Evolutionary conservation across 805 yeast genomes (phyloP).

Genomic region (Yamadazyma paraphyllophila): DNA sequence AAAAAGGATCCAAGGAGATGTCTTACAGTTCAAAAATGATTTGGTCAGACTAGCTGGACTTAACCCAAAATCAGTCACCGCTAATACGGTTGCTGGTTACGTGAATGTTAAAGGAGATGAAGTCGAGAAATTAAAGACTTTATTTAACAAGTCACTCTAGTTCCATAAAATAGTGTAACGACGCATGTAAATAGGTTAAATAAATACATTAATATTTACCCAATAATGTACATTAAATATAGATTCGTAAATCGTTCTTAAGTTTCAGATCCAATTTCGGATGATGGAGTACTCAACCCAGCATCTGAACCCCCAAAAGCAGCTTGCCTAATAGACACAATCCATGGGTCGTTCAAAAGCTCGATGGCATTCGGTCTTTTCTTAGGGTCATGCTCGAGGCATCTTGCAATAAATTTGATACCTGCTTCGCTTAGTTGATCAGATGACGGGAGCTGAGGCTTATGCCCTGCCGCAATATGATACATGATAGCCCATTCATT

Average conservation of each 20-base stretch:
- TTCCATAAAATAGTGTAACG: not conserved
- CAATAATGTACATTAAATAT: not conserved
- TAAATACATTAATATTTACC: not conserved
- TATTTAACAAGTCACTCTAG: conserved; percentile 20
- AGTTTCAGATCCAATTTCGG: conserved; percentile 21
- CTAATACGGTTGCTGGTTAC: conserved; percentile 34
- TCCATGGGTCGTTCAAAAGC: conserved; percentile 87
- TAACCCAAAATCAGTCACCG: conserved; percentile 33
- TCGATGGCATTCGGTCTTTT: conserved; percentile 83
- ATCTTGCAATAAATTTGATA: conserved; percentile 62
- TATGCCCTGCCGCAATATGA: conserved; percentile 93
- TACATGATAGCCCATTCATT: conserved; percentile 99
- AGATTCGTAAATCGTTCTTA: conserved; percentile 1
- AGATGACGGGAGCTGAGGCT: conserved; percentile 76
- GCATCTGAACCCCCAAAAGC: conserved; percentile 53
- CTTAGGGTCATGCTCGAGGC: conserved; percentile 80
- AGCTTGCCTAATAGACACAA: conserved; percentile 62
- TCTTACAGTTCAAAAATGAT: conserved; percentile 63
- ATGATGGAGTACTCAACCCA: conserved; percentile 35
- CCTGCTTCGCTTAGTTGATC: conserved; percentile 82
- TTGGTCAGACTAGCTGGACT: conserved; percentile 52
- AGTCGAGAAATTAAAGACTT: conserved; percentile 26
- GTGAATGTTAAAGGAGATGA: conserved; percentile 42
- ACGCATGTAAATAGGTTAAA: conserved; percentile 11
- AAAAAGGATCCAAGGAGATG: conserved; percentile 68